Evolutionary conservation across 371 early-diverging fungal species (phyloP).

Genomic region (Mucor plumbeus): DNA sequence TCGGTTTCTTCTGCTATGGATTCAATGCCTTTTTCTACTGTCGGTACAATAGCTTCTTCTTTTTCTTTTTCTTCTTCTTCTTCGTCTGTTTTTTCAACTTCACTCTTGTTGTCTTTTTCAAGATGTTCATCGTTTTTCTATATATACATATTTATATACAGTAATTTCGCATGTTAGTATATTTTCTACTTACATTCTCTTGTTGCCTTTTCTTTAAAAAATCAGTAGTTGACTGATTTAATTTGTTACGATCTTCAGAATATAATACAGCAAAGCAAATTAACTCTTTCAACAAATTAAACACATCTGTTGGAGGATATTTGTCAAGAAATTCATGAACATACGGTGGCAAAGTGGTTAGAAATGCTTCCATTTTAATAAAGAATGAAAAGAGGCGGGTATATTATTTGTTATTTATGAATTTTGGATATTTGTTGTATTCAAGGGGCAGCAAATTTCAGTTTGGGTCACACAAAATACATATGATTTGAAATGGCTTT

Average conservation of each 20-base stretch:
- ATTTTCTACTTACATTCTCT: not conserved
- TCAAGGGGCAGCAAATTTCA: conserved; percentile 4
- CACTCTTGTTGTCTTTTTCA: not conserved
- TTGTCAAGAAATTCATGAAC: conserved; percentile 48
- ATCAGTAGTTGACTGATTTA: conserved; percentile 28
- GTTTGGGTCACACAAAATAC: not conserved
- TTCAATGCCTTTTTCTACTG: not conserved
- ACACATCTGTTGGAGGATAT: conserved; percentile 51
- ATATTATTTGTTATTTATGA: not conserved
- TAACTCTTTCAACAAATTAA: conserved; percentile 48
- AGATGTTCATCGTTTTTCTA: conserved; percentile 2
- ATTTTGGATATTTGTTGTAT: not conserved
- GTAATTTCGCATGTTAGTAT: not conserved
- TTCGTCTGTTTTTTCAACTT: no score
- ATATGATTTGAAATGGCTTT: not conserved
- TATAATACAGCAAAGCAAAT: conserved; percentile 58
- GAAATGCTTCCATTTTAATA: conserved; percentile 49
- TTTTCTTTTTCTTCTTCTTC: not conserved
- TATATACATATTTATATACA: not conserved
- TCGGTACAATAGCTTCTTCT: conserved; percentile 12
- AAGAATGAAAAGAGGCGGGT: not conserved
- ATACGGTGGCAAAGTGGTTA: conserved; percentile 55
- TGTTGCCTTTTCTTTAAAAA: conserved; percentile 27
- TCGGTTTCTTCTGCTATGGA: conserved; percentile 17
- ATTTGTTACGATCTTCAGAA: conserved; percentile 49